phyloP scores from a whole-genome alignment of 208 protist species.

The Jaenimonas drosophilae region DNA sequence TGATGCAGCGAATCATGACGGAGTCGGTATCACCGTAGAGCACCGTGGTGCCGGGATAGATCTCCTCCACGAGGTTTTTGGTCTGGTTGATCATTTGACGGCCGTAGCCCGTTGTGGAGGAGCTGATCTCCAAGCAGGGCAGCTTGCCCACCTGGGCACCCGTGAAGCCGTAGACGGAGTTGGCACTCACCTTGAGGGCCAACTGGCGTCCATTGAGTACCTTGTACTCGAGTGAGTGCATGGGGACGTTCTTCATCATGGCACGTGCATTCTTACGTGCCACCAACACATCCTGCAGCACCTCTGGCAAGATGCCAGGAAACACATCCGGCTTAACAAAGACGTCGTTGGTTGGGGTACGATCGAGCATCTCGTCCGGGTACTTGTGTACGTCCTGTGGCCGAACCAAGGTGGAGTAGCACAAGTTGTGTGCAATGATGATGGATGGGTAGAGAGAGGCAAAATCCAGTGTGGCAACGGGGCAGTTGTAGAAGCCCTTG shows the following conservation, averaged over 20 bases:
- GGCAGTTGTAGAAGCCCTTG: conserved; percentile 96
- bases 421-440: conserved; percentile 99
- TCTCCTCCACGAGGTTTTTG: conserved; percentile 85
- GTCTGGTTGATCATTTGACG: conserved; percentile 99
- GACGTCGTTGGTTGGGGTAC: conserved; percentile 56
- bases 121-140: conserved; percentile 96
- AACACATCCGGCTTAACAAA: conserved; percentile 76
- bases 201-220: conserved; percentile 98
- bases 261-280: conserved; percentile 63
- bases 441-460: conserved; percentile 99
- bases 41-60: conserved; percentile 97
- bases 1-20: conserved; percentile 96
- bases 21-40: conserved; percentile 99
- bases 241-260: conserved; percentile 79
- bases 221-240: conserved; percentile 79
- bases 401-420: conserved; percentile 94
- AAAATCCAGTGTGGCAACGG: conserved; percentile 99
- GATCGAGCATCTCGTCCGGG: conserved; percentile 58
- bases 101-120: conserved; percentile 96
- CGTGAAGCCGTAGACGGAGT: conserved; percentile 99
- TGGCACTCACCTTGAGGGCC: conserved; percentile 99
- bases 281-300: conserved; percentile 75
- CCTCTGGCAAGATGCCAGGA: conserved; percentile 76
- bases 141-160: conserved; percentile 97
- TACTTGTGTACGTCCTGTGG: conserved; percentile 76